Evolutionary conservation across 1,284 basidiomycete genomes (phyloP).

Genomic region (Trametes versicolor): DNA sequence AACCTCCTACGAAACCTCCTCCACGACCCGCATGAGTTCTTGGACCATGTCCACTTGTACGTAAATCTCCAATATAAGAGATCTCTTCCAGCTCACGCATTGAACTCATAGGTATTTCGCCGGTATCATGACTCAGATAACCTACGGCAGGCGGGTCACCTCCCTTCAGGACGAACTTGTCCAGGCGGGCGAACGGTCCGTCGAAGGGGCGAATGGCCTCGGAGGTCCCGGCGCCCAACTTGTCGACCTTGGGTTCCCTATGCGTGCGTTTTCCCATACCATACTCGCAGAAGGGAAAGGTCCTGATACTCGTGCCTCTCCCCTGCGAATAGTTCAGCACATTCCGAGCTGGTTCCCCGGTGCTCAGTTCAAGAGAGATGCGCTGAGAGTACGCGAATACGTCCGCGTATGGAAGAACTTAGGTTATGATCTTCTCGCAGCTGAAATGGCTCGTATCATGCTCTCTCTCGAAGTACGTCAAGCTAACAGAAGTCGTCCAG

Average conservation of each 20-base stretch:
- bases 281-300: background rate
- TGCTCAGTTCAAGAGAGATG: slow-evolving; percentile 30
- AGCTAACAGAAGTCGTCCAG: background rate
- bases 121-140: slow-evolving; percentile 35
- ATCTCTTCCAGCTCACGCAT: background rate
- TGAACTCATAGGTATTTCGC: slow-evolving; percentile 31
- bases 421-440: slow-evolving; percentile 31
- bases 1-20: slow-evolving; percentile 37
- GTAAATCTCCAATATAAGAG: background rate
- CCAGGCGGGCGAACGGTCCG: slow-evolving; percentile 54
- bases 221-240: slow-evolving; percentile 27
- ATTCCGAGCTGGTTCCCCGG: slow-evolving; percentile 36
- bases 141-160: slow-evolving; percentile 39
- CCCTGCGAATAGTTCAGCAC: slow-evolving; percentile 22
- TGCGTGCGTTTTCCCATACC: slow-evolving; percentile 24
- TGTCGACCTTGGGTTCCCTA: slow-evolving; percentile 37
- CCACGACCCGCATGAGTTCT: slow-evolving; percentile 35
- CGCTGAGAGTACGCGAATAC: slow-evolving; percentile 18
- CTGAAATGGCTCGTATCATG: slow-evolving; percentile 24
- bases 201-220: slow-evolving; percentile 34
- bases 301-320: too few species aligned
- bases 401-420: slow-evolving; percentile 14
- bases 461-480: background rate
- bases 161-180: slow-evolving; percentile 37
- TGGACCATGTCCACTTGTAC: slow-evolving; percentile 39